Evolutionary conservation across 164 flowering plant genomes (phyloP).

Genomic region (Magnolia kwangsiensis): DNA sequence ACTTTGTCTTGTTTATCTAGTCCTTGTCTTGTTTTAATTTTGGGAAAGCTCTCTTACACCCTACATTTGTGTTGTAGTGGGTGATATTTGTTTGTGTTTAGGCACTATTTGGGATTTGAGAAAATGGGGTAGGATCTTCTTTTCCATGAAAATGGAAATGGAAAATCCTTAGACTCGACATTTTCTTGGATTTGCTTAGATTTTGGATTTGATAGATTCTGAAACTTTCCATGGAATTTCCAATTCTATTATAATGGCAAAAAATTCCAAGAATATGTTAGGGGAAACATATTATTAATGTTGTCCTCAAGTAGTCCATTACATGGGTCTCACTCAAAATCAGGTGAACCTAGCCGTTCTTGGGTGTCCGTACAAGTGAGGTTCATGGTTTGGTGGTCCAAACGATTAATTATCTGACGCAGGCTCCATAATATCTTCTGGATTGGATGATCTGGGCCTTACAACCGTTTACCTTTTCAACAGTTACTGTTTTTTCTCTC

Average conservation of each 20-base stretch:
- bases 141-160: neutral
- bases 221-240: neutral
- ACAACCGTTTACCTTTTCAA: too few species aligned
- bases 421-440: too few species aligned
- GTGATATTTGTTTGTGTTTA: neutral
- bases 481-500: too few species aligned
- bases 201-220: neutral
- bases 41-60: neutral
- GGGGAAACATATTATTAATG: too few species aligned
- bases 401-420: too few species aligned
- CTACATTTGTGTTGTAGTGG: neutral
- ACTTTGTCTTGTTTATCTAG: neutral
- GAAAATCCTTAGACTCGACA: neutral
- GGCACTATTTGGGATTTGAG: neutral
- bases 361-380: too few species aligned
- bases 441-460: too few species aligned
- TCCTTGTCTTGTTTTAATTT: neutral
- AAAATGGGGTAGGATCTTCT: neutral
- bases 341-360: too few species aligned
- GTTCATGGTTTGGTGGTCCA: too few species aligned
- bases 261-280: too few species aligned
- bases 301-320: too few species aligned
- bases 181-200: neutral
- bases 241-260: neutral
- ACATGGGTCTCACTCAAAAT: too few species aligned